Conservation (phyloP, 2,329 filamentous ascomycete genomes). For the Myriosclerotinia duriaeana region DNA sequence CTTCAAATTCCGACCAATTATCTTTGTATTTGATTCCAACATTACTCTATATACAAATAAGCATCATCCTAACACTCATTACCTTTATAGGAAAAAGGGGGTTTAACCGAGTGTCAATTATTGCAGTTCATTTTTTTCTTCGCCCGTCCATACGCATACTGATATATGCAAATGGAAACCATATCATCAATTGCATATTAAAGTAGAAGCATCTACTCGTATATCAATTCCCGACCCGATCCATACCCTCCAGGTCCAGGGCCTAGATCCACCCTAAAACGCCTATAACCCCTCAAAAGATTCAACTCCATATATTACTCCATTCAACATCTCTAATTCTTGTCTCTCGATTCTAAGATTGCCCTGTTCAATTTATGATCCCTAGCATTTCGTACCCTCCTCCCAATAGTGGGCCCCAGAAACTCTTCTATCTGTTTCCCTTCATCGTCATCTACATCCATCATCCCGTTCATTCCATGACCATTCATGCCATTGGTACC, state of each 20-base stretch:
- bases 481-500: slow-evolving; percentile 29
- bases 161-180: background rate
- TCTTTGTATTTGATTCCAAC: no score
- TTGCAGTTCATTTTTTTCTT: background rate
- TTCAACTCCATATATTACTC: background rate
- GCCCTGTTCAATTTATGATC: slow-evolving; percentile 37
- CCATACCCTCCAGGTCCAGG: background rate
- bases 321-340: slow-evolving; percentile 1
- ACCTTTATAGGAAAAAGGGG: background rate
- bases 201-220: slow-evolving; percentile 1
- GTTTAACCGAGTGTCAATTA: background rate
- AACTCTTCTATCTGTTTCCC: slow-evolving; percentile 36
- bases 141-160: background rate
- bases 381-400: slow-evolving; percentile 31
- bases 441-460: slow-evolving; percentile 26
- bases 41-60: no score
- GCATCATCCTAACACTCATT: background rate
- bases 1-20: no score
- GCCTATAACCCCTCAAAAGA: background rate
- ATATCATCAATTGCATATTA: background rate
- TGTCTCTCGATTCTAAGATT: slow-evolving; percentile 30
- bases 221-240: background rate
- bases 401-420: slow-evolving; percentile 38
- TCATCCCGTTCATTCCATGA: slow-evolving; percentile 8
- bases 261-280: background rate